Base-by-base conservation (phyloP, 768 basidiomycete species). In the Sarcodon aspratus region DNA sequence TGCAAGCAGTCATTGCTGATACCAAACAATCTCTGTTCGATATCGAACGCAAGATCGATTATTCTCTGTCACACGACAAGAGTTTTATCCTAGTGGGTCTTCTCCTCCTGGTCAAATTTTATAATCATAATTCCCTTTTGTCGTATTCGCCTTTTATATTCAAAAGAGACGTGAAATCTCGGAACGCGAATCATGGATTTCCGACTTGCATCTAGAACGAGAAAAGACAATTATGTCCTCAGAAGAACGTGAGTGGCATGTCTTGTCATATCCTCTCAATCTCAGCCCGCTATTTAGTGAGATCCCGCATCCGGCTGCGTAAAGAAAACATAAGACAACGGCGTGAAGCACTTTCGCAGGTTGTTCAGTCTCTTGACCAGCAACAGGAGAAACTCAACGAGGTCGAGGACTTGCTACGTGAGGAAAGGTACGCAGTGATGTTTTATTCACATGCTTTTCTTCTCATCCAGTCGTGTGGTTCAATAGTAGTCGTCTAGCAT, bases 131-230 rank as follows among this genome's bases (percentile, higher is more conserved):
- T n/a, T 36, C 17, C 48, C 47, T 6, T 48, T 7, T 12, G 8
- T 33, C n/a, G n/a, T n/a, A n/a, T n/a, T n/a, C n/a, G n/a, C n/a
- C n/a, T n/a, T n/a, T n/a, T n/a, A 40, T 43, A 42, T 43, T 40
- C 31, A n/a, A 57, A 63, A 88, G 87, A 73, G 69, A 54, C 80
- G 85, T 37, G 80, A 89, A 61, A 67, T 79, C 45, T 79, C 77
- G 38, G 79, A 89, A 62, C 75, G 80, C 35, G 69, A 82, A 57
- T 70, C 72, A 50, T 71, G 69, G 53, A 63, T 87, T 27, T 66
- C 81, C n/a, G 63, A 67, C 51, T 66, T 67, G 40, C 65, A 73
- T 27, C 21, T 27, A 27, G 21, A 27, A 27, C 21, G 21, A 27
- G 21, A 27, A 5, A 27, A 27, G 21, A 27, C 21, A 27, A 27